Evolutionary conservation across 768 basidiomycete species (phyloP), one percentile per base, ranked within the genome.

Genomic region (Xerocomellus chrysenteron): DNA sequence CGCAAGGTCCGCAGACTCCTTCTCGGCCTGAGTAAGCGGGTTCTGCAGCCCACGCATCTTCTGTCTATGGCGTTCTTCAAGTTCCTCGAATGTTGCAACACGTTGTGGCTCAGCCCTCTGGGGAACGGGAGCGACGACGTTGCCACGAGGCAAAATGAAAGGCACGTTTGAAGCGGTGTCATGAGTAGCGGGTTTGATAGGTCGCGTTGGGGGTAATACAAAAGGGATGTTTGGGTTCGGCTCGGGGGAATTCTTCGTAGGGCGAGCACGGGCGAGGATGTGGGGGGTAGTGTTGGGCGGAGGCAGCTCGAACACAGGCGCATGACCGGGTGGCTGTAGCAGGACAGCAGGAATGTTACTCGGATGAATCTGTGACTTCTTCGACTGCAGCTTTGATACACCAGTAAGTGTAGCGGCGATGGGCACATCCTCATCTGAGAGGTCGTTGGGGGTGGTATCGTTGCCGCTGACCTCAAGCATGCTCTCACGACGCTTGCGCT

Each of bases 61-160:
- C 74, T 90, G 86, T 47, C 90, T 82, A 64, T 96, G 94, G 17
- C 93, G 79, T 62, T 92, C 90, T 46, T 84, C 86, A 33, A 96
- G 78, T 68, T 96, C 92, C 71, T 95, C 94, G 68, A 90, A 92
- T 2, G 93, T 92, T 55, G 84, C 82, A 28, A 86, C 82, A 16
- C 88, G 85, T 40, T 76, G 71, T 4, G 69, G 61, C 26, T 78
- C 74, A 3, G 83, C 76, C 24, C 75, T 75, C 61, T 83, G 82
- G 12, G 86, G 84, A 37, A 72, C 59, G 6, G 76, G 75, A 19
- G 76, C 64, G 5, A 70, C 69, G 14, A 70, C 68, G 53, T 70
- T 74, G n/a, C 73, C 68, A 16, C 82, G 82, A 36, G 82, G 81
- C 42, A 82, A 65, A 41, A 74, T 77, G 24, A 74, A 71, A 0